Conservation (phyloP, 441 rosid genomes). For the Bocquillonia castaneifolia region DNA sequence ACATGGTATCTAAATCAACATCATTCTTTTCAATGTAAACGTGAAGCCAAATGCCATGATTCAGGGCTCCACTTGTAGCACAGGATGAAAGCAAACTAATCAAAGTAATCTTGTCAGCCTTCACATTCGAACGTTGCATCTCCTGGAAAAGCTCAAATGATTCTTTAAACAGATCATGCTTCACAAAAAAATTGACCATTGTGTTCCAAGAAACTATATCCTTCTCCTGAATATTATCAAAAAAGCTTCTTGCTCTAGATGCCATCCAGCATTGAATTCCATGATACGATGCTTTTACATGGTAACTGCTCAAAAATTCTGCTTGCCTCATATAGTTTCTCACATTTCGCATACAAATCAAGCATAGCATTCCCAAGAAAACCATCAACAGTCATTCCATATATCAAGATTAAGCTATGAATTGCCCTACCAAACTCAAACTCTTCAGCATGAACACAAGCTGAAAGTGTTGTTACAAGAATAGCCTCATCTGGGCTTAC, state of each 20-base stretch:
- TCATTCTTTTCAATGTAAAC: slow-evolving; percentile 14
- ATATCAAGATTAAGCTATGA: slow-evolving; percentile 38
- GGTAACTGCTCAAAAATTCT: slow-evolving; percentile 23
- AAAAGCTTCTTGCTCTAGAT: slow-evolving; percentile 9
- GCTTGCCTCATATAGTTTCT: slow-evolving; percentile 12
- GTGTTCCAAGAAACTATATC: slow-evolving; percentile 22
- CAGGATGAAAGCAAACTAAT: slow-evolving; percentile 20
- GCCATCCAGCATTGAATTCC: slow-evolving; percentile 34
- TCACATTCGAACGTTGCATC: slow-evolving; percentile 18
- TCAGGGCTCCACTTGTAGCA: slow-evolving; percentile 18
- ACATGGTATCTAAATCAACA: not conserved
- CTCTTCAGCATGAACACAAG: slow-evolving; percentile 17
- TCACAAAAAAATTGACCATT: slow-evolving; percentile 16
- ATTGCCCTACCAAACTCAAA: slow-evolving; percentile 39
- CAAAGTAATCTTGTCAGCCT: slow-evolving; percentile 7
- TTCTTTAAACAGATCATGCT: slow-evolving; percentile 7
- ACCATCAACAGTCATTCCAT: slow-evolving; percentile 25
- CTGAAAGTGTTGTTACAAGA: slow-evolving; percentile 24
- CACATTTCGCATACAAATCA: slow-evolving; percentile 21
- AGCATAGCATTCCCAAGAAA: slow-evolving; percentile 28
- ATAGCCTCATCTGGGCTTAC: slow-evolving; percentile 28
- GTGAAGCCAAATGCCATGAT: slow-evolving; percentile 22
- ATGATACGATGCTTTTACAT: slow-evolving; percentile 15
- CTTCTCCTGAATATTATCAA: slow-evolving; percentile 12
- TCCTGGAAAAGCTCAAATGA: slow-evolving; percentile 18